phyloP scores from a whole-genome alignment of 345 rosid species.

The Sisymbrium irio region DNA sequence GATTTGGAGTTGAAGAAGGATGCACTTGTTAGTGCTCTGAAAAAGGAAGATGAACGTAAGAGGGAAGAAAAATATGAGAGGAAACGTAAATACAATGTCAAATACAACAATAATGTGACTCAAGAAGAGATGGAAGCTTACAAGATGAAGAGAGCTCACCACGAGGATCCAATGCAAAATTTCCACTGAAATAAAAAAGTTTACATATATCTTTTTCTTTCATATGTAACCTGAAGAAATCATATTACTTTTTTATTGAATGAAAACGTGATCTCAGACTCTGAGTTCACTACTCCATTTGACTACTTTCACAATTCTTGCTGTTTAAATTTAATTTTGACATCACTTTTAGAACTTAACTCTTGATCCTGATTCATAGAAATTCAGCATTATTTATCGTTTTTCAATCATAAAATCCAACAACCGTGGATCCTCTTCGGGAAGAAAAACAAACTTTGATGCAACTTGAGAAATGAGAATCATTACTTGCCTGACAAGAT shows the following conservation, averaged over 20 bases:
- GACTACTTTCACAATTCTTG: too few species aligned
- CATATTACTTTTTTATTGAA: neutral
- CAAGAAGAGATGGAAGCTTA: slow-evolving; percentile 64
- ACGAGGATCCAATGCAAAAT: neutral
- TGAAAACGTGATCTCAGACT: neutral
- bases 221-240: neutral
- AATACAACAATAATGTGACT: slow-evolving; percentile 44
- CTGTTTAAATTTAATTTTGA: too few species aligned
- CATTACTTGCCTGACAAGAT: too few species aligned
- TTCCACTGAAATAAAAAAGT: too few species aligned
- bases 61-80: slow-evolving; percentile 61
- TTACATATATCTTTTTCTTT: neutral
- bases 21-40: neutral
- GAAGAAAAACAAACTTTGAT: too few species aligned
- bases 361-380: neutral
- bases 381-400: too few species aligned
- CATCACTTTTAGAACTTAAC: too few species aligned
- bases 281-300: too few species aligned
- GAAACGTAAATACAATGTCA: slow-evolving; percentile 63
- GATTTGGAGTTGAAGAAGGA: slow-evolving; percentile 58
- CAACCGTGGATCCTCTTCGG: too few species aligned
- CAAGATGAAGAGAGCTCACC: neutral
- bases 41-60: slow-evolving; percentile 51
- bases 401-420: too few species aligned
- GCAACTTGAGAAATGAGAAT: too few species aligned